Evolutionary conservation across 176 grass and related monocot genomes (phyloP).

Genomic region (Oryza meyeriana): DNA sequence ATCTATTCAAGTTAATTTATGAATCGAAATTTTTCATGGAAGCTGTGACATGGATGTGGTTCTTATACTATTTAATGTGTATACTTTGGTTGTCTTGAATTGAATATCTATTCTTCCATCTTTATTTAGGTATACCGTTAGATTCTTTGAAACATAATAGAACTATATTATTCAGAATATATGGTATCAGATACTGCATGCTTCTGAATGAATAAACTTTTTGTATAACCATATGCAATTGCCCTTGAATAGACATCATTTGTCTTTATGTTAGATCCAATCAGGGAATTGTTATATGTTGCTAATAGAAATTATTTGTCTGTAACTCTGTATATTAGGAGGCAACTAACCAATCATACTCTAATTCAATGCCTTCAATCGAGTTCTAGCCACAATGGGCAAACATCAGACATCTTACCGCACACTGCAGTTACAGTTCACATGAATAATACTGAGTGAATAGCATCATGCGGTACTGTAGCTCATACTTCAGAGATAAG

Average conservation of each 20-base stretch:
- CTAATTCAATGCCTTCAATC: background rate
- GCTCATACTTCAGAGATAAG: background rate
- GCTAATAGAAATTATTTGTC: background rate
- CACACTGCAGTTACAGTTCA: background rate
- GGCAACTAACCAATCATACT: background rate
- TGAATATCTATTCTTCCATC: background rate
- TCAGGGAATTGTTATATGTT: background rate
- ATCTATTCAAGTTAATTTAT: background rate
- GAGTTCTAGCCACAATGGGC: background rate
- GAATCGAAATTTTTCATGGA: background rate
- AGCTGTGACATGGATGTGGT: background rate
- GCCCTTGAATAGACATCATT: background rate
- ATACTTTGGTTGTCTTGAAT: background rate
- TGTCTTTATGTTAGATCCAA: background rate
- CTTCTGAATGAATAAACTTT: background rate
- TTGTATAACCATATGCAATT: background rate
- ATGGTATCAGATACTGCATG: background rate
- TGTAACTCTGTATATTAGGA: background rate
- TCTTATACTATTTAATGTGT: background rate
- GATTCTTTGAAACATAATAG: background rate
- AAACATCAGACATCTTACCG: background rate
- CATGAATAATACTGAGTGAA: background rate
- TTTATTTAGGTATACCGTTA: background rate
- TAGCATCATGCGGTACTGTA: background rate
- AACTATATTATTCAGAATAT: background rate